Evolutionary conservation across 1,139 yeast genomes (phyloP).

Genomic region (Komagataea norvegica): DNA sequence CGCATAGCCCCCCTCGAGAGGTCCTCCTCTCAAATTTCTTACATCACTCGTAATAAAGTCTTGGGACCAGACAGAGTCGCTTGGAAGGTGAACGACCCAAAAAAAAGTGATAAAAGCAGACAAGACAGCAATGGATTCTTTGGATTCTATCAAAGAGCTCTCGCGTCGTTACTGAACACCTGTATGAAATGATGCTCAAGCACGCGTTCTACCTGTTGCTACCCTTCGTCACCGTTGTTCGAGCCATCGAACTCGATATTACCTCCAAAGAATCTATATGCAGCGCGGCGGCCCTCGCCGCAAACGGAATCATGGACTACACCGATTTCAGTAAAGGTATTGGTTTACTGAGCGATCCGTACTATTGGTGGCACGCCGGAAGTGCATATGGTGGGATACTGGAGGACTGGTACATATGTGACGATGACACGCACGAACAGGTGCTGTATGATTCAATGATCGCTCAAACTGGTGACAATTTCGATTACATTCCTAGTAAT

Average conservation of each 20-base stretch:
- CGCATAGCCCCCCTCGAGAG: no score
- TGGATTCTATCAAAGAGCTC: no score
- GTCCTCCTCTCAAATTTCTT: no score
- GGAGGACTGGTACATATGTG: constrained; percentile 67
- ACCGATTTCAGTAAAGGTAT: constrained; percentile 50
- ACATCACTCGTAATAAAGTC: no score
- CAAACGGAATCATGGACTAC: constrained; percentile 53
- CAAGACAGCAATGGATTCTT: no score
- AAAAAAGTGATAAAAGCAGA: no score
- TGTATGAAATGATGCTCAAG: neutral
- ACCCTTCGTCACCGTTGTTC: neutral
- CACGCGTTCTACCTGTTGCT: neutral
- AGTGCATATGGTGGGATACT: constrained; percentile 87
- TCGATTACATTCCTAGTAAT: constrained; percentile 79
- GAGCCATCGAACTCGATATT: constrained; percentile 29
- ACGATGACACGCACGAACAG: constrained; percentile 61
- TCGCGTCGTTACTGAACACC: no score
- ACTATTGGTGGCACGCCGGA: constrained; percentile 99
- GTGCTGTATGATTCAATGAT: constrained; percentile 56
- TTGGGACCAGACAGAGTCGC: no score
- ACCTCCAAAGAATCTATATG: constrained; percentile 39
- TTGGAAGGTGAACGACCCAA: no score
- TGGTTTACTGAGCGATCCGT: constrained; percentile 81
- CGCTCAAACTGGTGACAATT: constrained; percentile 70
- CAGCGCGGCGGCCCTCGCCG: constrained; percentile 44